Base-by-base conservation (phyloP, 192 early-diverging fungal species). In the Podochytrium sp. region DNA sequence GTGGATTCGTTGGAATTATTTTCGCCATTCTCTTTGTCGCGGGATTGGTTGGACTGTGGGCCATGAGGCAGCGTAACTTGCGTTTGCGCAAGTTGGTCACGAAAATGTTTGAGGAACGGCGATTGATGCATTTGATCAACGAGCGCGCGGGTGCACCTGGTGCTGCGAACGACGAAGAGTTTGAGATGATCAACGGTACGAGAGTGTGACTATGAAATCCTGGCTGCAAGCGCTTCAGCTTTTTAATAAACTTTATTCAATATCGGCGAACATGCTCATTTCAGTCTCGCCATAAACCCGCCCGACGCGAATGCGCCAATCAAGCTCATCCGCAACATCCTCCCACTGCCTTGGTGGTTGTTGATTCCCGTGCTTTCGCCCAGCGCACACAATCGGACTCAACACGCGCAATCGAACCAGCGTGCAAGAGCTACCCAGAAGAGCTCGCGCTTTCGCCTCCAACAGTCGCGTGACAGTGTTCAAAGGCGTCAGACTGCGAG, bases 261-360 rank as follows among this genome's bases (percentile, higher is more conserved):
- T 51, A 35, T 69, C 66, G 6, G 37, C 10, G 27, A 69, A 69
- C 66, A 69, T 35, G 43, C 6, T 16, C 52, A 69, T 51, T 39
- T 69, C 52, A 32, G 18, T 29, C n/a, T 34, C 50, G 3, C 27
- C 43, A n/a, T 27, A 51, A 32, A 55, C 66, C 32, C 55, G 27
- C n/a, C 66, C 66, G 29, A 69, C 51, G 18, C 66, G 43, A 27
- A 69, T 18, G 10, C 66, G 41, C 66, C 66, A 69, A 16, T 69
- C 66, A 6, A 69, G 18, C 27, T 69, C 66, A 69, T 69, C 52
- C 12, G 5, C 34, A 4, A 61, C 23, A 32, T 38, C 37, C 33
- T 37, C 30, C 34, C 52, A 38, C 18, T 65, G 14, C 25, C 38
- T 40, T 43, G 23, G 12, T 27, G 29, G 7, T 29, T 23, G 7